phyloP scores from a whole-genome alignment of 31 red algal genomes.

The Asparagopsis taxiformis region DNA sequence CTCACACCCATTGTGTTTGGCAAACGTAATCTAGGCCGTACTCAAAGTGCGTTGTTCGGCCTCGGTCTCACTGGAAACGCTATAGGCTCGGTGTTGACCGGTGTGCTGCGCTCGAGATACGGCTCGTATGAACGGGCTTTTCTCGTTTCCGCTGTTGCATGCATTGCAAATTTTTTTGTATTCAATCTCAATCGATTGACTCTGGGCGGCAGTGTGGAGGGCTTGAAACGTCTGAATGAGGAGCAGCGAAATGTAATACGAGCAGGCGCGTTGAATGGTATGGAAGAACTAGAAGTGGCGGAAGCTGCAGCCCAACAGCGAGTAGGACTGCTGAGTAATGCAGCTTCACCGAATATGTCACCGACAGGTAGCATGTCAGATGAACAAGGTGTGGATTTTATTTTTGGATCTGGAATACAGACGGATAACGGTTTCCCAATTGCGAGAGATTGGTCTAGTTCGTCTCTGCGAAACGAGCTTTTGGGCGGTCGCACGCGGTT shows the following conservation, averaged over 20 bases:
- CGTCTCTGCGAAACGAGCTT: slow-evolving; percentile 18
- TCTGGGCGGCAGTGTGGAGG: slow-evolving; percentile 49
- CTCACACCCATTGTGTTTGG: slow-evolving; percentile 86
- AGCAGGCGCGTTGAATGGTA: slow-evolving; percentile 15
- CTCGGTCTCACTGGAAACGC: slow-evolving; percentile 90
- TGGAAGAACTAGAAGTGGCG: slow-evolving; percentile 21
- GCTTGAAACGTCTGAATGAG: slow-evolving; percentile 28
- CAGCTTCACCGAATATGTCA: not conserved
- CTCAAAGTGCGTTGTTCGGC: slow-evolving; percentile 94
- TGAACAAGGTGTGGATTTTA: not conserved
- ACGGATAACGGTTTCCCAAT: slow-evolving; percentile 50
- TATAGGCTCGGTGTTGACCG: slow-evolving; percentile 81
- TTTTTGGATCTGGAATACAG: slow-evolving; percentile 44
- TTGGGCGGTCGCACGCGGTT: not conserved
- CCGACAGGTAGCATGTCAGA: slow-evolving; percentile 12
- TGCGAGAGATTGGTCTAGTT: slow-evolving; percentile 55
- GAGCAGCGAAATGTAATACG: not conserved
- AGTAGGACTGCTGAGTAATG: not conserved
- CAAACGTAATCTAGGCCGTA: slow-evolving; percentile 65
- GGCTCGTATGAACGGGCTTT: slow-evolving; percentile 62
- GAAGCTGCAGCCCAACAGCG: slow-evolving; percentile 14
- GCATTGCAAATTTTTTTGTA: slow-evolving; percentile 61
- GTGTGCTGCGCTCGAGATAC: slow-evolving; percentile 54
- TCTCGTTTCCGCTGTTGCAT: slow-evolving; percentile 48
- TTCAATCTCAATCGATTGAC: slow-evolving; percentile 61